phyloP scores from a whole-genome alignment of 495 filamentous ascomycete species.

The Collariella sp. region DNA sequence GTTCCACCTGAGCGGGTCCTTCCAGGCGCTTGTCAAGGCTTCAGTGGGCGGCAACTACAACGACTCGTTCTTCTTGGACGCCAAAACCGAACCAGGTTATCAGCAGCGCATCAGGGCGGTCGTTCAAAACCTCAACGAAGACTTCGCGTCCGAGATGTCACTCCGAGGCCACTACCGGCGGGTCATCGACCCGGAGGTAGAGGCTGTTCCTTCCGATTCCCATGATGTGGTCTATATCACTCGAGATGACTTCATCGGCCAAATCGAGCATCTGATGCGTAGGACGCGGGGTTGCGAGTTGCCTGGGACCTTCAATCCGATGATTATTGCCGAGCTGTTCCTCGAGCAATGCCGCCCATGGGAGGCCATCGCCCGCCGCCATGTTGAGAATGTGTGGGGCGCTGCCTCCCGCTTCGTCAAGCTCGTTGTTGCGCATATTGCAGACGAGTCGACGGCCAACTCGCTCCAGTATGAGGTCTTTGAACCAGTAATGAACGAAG shows the following conservation, averaged over 20 bases:
- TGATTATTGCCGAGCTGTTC: slow-evolving; percentile 41
- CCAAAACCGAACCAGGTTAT: slow-evolving; percentile 29
- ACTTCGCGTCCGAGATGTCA: slow-evolving; percentile 46
- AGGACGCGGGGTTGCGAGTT: slow-evolving; percentile 36
- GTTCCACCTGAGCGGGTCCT: slow-evolving; percentile 42
- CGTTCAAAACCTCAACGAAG: slow-evolving; percentile 48
- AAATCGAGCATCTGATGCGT: slow-evolving; percentile 27
- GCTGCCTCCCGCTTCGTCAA: slow-evolving; percentile 22
- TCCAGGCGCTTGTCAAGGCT: slow-evolving; percentile 41
- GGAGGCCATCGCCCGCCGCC: slow-evolving; percentile 20
- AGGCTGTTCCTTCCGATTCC: not conserved
- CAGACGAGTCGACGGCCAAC: slow-evolving; percentile 26
- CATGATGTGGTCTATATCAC: not conserved
- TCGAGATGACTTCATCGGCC: slow-evolving; percentile 21
- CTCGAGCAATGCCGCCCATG: slow-evolving; percentile 35
- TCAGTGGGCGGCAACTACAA: slow-evolving; percentile 50
- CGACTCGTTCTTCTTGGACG: slow-evolving; percentile 47
- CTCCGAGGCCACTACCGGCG: slow-evolving; percentile 38
- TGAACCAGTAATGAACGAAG: slow-evolving; percentile 20
- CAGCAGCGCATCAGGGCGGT: slow-evolving; percentile 51
- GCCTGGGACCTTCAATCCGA: slow-evolving; percentile 40
- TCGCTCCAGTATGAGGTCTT: slow-evolving; percentile 26
- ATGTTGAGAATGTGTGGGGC: slow-evolving; percentile 22
- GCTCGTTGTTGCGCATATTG: slow-evolving; percentile 19
- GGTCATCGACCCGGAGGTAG: slow-evolving; percentile 17